A percentile compares a stretch with the other conserved stretches of the same genome.
Evolutionary conservation across 441 rosid genomes (phyloP).

Genomic region (Adansonia rubrostipa): DNA sequence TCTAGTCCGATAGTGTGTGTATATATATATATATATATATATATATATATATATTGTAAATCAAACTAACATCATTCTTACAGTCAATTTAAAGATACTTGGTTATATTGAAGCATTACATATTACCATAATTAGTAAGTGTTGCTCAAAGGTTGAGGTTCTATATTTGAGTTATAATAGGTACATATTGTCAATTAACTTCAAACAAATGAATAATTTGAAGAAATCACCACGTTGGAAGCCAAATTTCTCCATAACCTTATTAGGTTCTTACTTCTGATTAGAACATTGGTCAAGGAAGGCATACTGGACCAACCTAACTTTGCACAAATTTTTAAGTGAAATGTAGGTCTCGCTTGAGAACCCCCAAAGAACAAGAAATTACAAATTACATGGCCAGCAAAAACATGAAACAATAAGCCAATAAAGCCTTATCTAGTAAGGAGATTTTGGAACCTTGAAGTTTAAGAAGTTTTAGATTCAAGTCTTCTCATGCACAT

Average conservation of each 20-base stretch:
- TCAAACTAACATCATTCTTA: not conserved
- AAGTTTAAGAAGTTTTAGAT: not conserved
- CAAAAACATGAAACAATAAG: not conserved
- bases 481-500: not conserved
- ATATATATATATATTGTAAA: too few species aligned
- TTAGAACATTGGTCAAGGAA: not conserved
- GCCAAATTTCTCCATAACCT: not conserved
- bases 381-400: not conserved
- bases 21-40: too few species aligned
- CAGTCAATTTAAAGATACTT: not conserved
- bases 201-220: not conserved
- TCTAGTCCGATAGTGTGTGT: not conserved
- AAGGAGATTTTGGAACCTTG: not conserved
- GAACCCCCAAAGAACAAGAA: not conserved
- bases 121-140: not conserved
- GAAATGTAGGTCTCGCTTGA: not conserved
- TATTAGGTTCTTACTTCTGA: not conserved
- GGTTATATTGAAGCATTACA: not conserved
- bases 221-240: not conserved
- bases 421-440: too few species aligned
- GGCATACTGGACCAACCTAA: not conserved
- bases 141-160: not conserved
- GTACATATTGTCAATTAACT: not conserved
- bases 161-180: not conserved
- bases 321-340: not conserved